These are phyloP conservation scores for Fomitopsis pulvina DNA, from an alignment of 768 basidiomycete species.

Conservation along the genomic window DNA sequence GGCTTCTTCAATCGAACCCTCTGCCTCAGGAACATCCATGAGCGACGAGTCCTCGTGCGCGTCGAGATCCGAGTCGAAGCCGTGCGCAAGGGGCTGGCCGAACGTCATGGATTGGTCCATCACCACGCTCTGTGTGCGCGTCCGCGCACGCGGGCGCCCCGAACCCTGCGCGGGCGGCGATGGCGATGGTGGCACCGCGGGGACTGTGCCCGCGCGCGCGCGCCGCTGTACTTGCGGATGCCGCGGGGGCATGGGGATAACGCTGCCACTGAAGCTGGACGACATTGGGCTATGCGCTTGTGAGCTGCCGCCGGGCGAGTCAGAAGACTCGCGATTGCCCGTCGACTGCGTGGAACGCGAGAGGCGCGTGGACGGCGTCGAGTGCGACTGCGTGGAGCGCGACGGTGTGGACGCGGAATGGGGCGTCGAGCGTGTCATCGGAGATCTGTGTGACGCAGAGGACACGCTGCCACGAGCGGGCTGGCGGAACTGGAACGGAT, in stretches of 20 bases:
- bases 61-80: constrained; percentile 19
- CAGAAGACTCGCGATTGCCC: constrained; percentile 54
- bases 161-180: constrained; percentile 28
- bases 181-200: constrained; percentile 26
- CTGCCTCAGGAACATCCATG: constrained; percentile 38
- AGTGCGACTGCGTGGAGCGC: constrained; percentile 29
- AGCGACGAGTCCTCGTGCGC: constrained; percentile 26
- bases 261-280: constrained; percentile 17
- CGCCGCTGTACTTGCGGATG: constrained; percentile 34
- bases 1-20: constrained; percentile 51
- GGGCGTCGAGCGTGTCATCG: constrained; percentile 26
- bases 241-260: constrained; percentile 44
- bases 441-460: constrained; percentile 23
- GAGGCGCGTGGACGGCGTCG: constrained; percentile 31
- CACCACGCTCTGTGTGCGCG: constrained; percentile 20
- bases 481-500: constrained; percentile 62
- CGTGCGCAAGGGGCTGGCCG: constrained; percentile 19
- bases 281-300: constrained; percentile 17
- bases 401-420: constrained; percentile 25
- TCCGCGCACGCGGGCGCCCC: constrained; percentile 20
- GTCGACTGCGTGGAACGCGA: constrained; percentile 51
- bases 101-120: constrained; percentile 19
- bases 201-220: constrained; percentile 34
- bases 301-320: constrained; percentile 40
- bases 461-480: constrained; percentile 34